Evolutionary conservation across 371 early-diverging fungal genomes (phyloP), one percentile per base, ranked within the genome.

Genomic region (Entomophthora muscae): DNA sequence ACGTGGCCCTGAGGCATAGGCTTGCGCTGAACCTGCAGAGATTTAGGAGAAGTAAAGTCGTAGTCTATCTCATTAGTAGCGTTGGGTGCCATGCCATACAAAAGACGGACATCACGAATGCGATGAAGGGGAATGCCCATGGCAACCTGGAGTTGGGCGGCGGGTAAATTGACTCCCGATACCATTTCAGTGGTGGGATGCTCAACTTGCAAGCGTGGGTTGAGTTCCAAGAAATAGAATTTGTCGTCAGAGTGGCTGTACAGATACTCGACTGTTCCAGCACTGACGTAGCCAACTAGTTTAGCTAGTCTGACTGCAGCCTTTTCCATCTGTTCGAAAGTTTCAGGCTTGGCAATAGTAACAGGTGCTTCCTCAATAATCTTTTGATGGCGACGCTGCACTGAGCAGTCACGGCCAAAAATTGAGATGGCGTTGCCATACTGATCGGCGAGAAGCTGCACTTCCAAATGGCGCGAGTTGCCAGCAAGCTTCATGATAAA

Each of bases 211-310:
- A n/a, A n/a, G n/a, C n/a, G n/a, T 32, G 98, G 94, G 78, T 99
- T 99, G 60, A 98, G 77, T 76, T 99, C 99, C 64, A 99, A 75
- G 75, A 99, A 98, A 77, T 89, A 98, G 78, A 88, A 95, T 64
- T 87, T 75, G 65, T 89, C 85, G 51, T 85, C 84, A 0, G 80
- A 81, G 53, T 88, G 86, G 63, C 87, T 86, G 77, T 91, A 97
- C 32, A 99, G 78, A n/a, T n/a, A n/a, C n/a, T n/a, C n/a, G n/a
- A n/a, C n/a, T n/a, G n/a, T n/a, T n/a, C n/a, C n/a, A n/a, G 97
- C 96, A 66, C 88, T 89, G 68, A 84, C 78, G 79, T 98, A 98
- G 66, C 86, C 83, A 64, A 90, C 90, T 53, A 75, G 72, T 66
- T 85, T 83, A 62, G 97, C 91, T 64, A 96, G 79, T 76, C 85